A percentile compares a stretch with the other conserved stretches of the same genome.
Evolutionary conservation across 202 grass and related monocot species (phyloP).

Genomic region (Bolboschoenoplectus hybrid): DNA sequence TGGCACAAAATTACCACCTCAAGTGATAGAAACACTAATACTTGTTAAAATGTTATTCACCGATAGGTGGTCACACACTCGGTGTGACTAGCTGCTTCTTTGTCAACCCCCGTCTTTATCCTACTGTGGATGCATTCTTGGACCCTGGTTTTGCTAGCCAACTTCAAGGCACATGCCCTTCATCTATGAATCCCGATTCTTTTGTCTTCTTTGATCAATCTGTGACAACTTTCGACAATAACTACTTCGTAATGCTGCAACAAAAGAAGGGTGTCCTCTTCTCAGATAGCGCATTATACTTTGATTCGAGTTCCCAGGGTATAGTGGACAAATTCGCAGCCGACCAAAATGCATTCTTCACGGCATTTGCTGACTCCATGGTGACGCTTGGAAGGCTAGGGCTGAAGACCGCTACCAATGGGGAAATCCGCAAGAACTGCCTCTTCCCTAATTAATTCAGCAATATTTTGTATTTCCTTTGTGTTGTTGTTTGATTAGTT

Average conservation of each 20-base stretch:
- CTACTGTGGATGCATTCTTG: background rate
- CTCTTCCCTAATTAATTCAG: background rate
- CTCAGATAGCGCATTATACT: slow-evolving; percentile 61
- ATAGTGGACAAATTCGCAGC: slow-evolving; percentile 47
- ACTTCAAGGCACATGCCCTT: slow-evolving; percentile 39
- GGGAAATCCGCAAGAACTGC: slow-evolving; percentile 66
- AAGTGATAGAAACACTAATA: no score
- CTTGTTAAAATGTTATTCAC: background rate
- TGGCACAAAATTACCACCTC: no score
- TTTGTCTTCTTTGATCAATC: slow-evolving; percentile 71
- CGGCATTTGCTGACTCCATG: slow-evolving; percentile 55
- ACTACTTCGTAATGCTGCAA: slow-evolving; percentile 56
- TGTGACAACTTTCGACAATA: slow-evolving; percentile 65
- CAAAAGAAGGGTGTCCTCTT: slow-evolving; percentile 63
- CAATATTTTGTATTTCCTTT: background rate
- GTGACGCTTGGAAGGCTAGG: slow-evolving; percentile 64
- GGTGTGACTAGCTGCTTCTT: slow-evolving; percentile 72
- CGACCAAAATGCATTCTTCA: slow-evolving; percentile 56
- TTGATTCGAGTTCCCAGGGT: slow-evolving; percentile 15
- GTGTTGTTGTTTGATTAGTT: background rate
- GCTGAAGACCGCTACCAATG: slow-evolving; percentile 51
- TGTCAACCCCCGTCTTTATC: slow-evolving; percentile 61
- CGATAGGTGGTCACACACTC: slow-evolving; percentile 60
- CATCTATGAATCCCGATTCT: slow-evolving; percentile 40
- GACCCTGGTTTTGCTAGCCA: slow-evolving; percentile 15